Evolutionary conservation across 805 yeast genomes (phyloP).

Genomic region (Wickerhamiella vanderwaltii): DNA sequence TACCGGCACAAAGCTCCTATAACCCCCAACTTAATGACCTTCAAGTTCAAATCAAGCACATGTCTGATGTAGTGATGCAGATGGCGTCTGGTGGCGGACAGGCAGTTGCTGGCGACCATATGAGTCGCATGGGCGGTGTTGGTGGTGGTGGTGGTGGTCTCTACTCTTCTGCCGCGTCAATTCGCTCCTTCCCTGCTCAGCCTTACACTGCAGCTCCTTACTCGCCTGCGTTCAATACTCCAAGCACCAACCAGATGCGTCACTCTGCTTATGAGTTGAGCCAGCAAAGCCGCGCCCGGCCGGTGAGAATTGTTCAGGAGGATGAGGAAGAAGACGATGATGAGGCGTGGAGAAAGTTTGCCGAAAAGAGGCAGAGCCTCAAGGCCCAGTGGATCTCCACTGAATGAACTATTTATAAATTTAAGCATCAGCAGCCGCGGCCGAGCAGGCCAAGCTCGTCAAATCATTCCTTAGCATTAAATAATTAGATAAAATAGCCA

Average conservation of each 20-base stretch:
- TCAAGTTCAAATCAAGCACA: slow-evolving; percentile 26
- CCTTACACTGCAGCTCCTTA: not conserved
- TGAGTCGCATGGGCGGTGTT: not conserved
- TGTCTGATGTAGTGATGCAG: slow-evolving; percentile 23
- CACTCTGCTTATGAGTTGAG: not conserved
- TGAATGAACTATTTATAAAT: not conserved
- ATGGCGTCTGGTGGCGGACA: not conserved
- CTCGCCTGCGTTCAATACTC: not conserved
- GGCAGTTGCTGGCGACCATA: not conserved
- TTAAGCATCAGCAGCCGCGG: no score
- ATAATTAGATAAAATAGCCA: no score
- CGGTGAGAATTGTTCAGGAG: slow-evolving; percentile 1
- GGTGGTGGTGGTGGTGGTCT: not conserved
- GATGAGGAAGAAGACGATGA: slow-evolving; percentile 20
- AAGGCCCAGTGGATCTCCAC: slow-evolving; percentile 18
- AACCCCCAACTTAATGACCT: slow-evolving; percentile 17
- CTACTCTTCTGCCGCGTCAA: slow-evolving; percentile 8
- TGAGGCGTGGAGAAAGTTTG: slow-evolving; percentile 18
- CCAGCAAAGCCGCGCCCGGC: slow-evolving; percentile 1
- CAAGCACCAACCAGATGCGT: not conserved
- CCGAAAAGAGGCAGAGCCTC: slow-evolving; percentile 18
- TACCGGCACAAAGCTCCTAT: not conserved
- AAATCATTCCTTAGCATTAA: no score
- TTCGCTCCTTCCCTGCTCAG: slow-evolving; percentile 4
- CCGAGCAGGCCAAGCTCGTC: no score